A percentile compares a stretch with the other conserved stretches of the same genome.
Evolutionary conservation across 495 filamentous ascomycete genomes (phyloP).

Genomic region (Aspergillus bertholletiae): DNA sequence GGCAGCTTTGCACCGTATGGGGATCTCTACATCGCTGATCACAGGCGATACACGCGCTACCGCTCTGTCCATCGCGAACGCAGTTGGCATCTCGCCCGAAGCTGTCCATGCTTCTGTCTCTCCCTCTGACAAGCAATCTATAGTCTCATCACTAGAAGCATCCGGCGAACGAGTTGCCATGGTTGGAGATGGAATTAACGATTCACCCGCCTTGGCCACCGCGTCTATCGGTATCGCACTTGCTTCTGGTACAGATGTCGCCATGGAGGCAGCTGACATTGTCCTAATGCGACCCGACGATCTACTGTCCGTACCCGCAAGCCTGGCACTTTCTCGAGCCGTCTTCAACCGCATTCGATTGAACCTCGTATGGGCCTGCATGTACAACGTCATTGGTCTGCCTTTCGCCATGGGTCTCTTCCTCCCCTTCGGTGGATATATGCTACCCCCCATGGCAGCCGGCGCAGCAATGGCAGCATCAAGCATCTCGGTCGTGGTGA

Average conservation of each 20-base stretch:
- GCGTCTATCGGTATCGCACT: constrained; percentile 92
- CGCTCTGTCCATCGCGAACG: constrained; percentile 74
- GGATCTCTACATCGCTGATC: constrained; percentile 83
- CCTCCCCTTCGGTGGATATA: constrained; percentile 82
- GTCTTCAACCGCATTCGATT: constrained; percentile 93
- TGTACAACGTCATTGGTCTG: constrained; percentile 89
- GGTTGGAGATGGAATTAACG: constrained; percentile 99
- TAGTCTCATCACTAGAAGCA: constrained; percentile 72
- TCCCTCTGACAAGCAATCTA: constrained; percentile 82
- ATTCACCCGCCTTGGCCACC: constrained; percentile 92
- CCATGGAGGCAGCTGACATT: constrained; percentile 95
- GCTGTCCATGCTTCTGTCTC: constrained; percentile 80
- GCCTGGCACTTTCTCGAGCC: constrained; percentile 72
- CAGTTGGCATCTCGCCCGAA: constrained; percentile 72
- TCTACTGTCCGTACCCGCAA: constrained; percentile 85
- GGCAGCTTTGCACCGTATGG: constrained; percentile 77
- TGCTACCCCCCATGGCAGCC: constrained; percentile 91
- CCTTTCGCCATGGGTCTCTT: constrained; percentile 96
- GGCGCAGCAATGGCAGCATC: constrained; percentile 91
- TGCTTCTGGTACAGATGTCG: constrained; percentile 89
- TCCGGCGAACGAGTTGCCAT: constrained; percentile 79
- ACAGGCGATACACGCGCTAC: constrained; percentile 87
- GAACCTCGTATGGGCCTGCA: constrained; percentile 86
- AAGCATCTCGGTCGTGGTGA: constrained; percentile 85
- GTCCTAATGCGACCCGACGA: constrained; percentile 93